These are phyloP conservation scores for Tetrapyrgos nigripes DNA, from an alignment of 1,284 basidiomycete genomes.

Conservation along the genomic window DNA sequence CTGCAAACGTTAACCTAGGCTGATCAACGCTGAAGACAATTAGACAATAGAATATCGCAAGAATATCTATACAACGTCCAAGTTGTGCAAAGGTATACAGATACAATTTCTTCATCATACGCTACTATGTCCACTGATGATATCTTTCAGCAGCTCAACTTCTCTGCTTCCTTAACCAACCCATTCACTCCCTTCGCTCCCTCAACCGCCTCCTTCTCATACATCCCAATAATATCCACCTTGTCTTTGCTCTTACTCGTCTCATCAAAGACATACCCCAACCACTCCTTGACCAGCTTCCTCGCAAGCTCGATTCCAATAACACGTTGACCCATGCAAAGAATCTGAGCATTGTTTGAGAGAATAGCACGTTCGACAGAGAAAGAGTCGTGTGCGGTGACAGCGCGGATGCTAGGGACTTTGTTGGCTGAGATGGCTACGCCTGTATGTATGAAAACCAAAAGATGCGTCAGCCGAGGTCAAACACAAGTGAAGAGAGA, in stretches of 20 bases:
- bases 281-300: conserved; percentile 21
- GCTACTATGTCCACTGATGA: too few species aligned
- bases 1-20: too few species aligned
- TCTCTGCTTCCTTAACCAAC: too few species aligned
- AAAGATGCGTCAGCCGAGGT: neutral
- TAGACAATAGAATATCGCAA: too few species aligned
- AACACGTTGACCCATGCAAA: conserved; percentile 26
- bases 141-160: too few species aligned
- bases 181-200: neutral
- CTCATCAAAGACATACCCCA: conserved; percentile 22
- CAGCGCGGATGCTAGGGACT: conserved; percentile 24
- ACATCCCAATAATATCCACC: conserved; percentile 23
- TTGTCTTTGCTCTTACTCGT: conserved; percentile 20
- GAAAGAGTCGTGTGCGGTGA: conserved; percentile 25
- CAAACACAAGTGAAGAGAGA: too few species aligned
- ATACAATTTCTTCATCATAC: too few species aligned
- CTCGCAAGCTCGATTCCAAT: conserved; percentile 26
- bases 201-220: conserved; percentile 11
- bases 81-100: too few species aligned
- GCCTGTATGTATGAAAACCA: conserved; percentile 11
- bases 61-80: too few species aligned
- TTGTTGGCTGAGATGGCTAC: conserved; percentile 27
- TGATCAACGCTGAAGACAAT: too few species aligned
- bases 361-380: conserved; percentile 23
- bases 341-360: conserved; percentile 23